Base-by-base conservation (phyloP, 129 eudicot species). In the Pseudognaphalium luteoalbum region DNA sequence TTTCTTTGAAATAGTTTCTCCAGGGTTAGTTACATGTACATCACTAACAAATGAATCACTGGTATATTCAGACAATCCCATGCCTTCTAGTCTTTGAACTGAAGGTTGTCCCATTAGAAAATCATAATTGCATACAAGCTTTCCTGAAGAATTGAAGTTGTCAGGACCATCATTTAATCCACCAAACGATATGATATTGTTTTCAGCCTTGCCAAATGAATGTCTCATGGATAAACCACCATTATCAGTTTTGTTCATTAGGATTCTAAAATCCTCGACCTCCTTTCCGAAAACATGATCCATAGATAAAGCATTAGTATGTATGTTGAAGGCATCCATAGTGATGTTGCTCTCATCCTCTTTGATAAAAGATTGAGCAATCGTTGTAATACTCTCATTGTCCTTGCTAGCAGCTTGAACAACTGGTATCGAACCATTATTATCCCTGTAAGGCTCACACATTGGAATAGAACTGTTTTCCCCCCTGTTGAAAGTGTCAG, bases 111-210 rank as follows among this genome's bases (percentile, higher is more conserved):
- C 86, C 89, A 78, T 87, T 52, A 83, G 66, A 71, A 85, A 77
- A 82, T 87, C 89, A 77, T 85, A 85, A 74, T 74, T 84, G 85
- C 81, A 79, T 72, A 82, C 82, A 61, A 87, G 89, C 58, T 83
- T 82, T 63, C 85, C 92, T 12, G 87, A 80, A 66, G 84, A 71
- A 75, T 70, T 81, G 33, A 80, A 58, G 71, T 81, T 83, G 60
- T 85, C 70, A 11, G 57, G 56, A 63, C 80, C 81, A 54, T 82
- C 74, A 67, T 64, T 78, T 44, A 76, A 70, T 58, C 89, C 89
- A 76, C 89, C 92, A 80, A 87, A 85, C 17, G 89, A 87, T 62
- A 87, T 87, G 74, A 87, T 82, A 76, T 85, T 83, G 72, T 83
- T 79, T 65, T 67, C 86, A 47, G 76, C 80, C 47, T 86, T 83